Base-by-base conservation (phyloP, 192 early-diverging fungal genomes). In the Jimgerdemannia flammicorona region DNA sequence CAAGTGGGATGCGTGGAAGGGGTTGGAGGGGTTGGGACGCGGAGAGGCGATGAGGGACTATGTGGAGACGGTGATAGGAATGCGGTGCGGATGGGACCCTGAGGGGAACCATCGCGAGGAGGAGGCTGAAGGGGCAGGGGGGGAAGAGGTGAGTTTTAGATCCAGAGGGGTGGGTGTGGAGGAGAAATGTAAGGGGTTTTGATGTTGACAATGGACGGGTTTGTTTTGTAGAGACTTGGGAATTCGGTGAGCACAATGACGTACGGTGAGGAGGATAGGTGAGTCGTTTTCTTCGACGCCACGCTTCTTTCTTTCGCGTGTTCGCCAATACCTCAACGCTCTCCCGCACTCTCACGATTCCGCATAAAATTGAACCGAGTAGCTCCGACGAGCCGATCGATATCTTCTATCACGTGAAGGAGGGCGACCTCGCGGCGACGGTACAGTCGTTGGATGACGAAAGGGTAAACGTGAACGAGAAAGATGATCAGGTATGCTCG, bases 1-100 rank as follows among this genome's bases (percentile, higher is more conserved):
- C 9, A 86, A 86, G 72, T 85, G 82, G 82, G 81, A 84, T 67
- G 85, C 84, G 3, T 83, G 81, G 84, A 74, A 83, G n/a, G 68
- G 20, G 2, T 14, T 74, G 41, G 63, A 66, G 40, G 78, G 88
- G 3, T 79, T 89, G 84, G 78, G 82, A 3, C 70, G 79, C 40
- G 68, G 80, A 40, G 66, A 77, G 4, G 77, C 76, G 4, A 74
- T 81, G 67, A 72, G 81, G 39, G 18, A 20, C 19, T 78, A 80
- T 44, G 72, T 86, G 40, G 68, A 69, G 4, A 59, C 49, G 14
- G 49, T 59, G 49, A 14, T 59, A 10, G 49, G 49, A 2, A 59
- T 59, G 49, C 8, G 2, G 49, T 59, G 49, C 49, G 49, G 49
- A 14, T 59, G 49, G 49, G 49, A 59, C 14, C 49, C 49, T 10